Conservation (phyloP, 345 rosid species). For the Murraya koenigii region DNA sequence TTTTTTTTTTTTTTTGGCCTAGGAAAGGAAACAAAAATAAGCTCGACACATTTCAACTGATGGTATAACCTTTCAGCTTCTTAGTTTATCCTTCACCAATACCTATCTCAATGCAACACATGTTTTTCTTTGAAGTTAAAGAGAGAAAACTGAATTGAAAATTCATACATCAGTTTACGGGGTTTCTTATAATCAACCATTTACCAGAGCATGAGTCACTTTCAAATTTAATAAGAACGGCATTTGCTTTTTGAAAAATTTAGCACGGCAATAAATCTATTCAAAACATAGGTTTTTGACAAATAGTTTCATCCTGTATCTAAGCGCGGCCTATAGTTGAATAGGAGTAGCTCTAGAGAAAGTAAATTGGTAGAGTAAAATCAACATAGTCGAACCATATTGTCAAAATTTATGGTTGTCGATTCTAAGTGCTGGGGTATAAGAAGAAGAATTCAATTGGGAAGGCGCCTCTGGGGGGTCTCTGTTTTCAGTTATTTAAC, state of each 20-base stretch:
- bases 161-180: neutral
- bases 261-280: neutral
- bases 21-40: neutral
- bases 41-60: neutral
- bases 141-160: neutral
- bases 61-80: neutral
- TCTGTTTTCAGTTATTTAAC: constrained; percentile 1
- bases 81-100: neutral
- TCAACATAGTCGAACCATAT: neutral
- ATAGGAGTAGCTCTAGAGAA: neutral
- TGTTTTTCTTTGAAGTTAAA: neutral
- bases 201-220: neutral
- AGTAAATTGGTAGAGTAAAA: neutral
- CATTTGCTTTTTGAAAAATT: neutral
- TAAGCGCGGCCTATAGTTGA: neutral
- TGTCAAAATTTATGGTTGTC: neutral
- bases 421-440: neutral
- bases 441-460: neutral
- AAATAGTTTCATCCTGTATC: neutral
- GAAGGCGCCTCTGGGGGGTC: neutral
- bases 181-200: neutral
- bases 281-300: neutral
- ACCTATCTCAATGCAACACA: neutral
- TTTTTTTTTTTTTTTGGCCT: neutral
- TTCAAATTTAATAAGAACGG: neutral